Evolutionary conservation across 1,284 basidiomycete species (phyloP).

Genomic region (Fomitopsis pinicola): DNA sequence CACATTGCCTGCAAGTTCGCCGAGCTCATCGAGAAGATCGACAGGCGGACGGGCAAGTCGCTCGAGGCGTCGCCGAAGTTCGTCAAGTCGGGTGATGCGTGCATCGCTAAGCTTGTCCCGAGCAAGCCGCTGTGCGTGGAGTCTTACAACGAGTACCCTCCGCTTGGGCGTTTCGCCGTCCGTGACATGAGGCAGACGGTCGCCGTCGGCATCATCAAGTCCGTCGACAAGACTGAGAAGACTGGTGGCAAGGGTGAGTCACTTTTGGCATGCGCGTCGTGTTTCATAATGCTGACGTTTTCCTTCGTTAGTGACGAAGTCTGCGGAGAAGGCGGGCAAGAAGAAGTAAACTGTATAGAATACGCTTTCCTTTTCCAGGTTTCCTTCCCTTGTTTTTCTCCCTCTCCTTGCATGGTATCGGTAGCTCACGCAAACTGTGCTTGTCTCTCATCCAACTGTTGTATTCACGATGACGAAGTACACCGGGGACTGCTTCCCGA

Average conservation of each 20-base stretch:
- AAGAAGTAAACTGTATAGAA: conserved; percentile 84
- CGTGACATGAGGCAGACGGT: conserved; percentile 99
- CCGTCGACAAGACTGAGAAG: conserved; percentile 91
- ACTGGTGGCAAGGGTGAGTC: conserved; percentile 75
- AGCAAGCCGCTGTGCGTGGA: conserved; percentile 99
- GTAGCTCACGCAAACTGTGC: conserved; percentile 36
- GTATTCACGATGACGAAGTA: conserved; percentile 34
- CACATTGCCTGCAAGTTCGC: conserved; percentile 99
- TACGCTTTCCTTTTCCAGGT: conserved; percentile 36
- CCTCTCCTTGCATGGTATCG: conserved; percentile 39
- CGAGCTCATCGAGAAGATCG: conserved; percentile 98
- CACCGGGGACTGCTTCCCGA: conserved; percentile 22
- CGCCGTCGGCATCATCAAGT: conserved; percentile 96
- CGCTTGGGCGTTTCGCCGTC: conserved; percentile 98
- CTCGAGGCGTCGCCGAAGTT: conserved; percentile 91
- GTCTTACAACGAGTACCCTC: conserved; percentile 97
- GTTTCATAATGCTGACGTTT: conserved; percentile 5
- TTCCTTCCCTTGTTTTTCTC: conserved; percentile 31
- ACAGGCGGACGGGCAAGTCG: conserved; percentile 94
- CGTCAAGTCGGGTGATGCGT: conserved; percentile 94
- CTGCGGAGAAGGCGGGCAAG: conserved; percentile 94
- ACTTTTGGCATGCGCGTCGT: background rate
- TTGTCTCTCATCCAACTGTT: conserved; percentile 38
- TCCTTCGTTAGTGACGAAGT: conserved; percentile 73
- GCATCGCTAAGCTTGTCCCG: conserved; percentile 97